Evolutionary conservation across 1,284 basidiomycete species (phyloP), one percentile per base, ranked within the genome.

Genomic region (Agaricales sp.): DNA sequence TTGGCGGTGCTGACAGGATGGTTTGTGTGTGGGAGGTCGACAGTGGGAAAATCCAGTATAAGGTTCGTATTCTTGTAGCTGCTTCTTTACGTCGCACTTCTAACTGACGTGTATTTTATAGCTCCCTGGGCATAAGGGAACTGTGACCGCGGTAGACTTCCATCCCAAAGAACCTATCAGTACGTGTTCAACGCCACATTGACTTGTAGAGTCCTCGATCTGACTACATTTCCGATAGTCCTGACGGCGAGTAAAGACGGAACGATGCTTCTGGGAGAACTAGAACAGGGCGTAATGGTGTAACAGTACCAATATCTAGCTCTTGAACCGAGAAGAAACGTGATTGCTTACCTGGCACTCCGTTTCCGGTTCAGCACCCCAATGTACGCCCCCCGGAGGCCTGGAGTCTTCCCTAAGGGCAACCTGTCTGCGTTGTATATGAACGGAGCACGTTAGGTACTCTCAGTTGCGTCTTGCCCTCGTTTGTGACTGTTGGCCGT

Each of bases 21-120:
- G 90, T 96, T 25, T 92, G 87, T 49, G 84, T 97, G 22, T 96
- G 92, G 92, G 92, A 95, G 19, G 89, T 92, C 1, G 89, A 94
- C 57, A 90, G 78, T 55, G 82, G 79, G 12, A 84, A 82, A 58
- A 80, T 93, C 6, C 61, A 86, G 57, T 95, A 94, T 71, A 94
- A 95, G 77, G 86, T 78, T 43, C 13, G 66, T 14, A 12, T 50
- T 35, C 20, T 46, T 11, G 3, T 37, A 38, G 45, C 19, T 4
- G 43, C 3, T 21, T n/a, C 38, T 26, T 39, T 26, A n/a, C 22
- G 19, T 44, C 24, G 13, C 23, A 21, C 25, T 43, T 47, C 52
- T 45, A 47, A 38, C 14, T 30, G 21, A 20, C 48, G 6, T 26
- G 19, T 51, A 45, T 50, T 52, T 46, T 49, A 14, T 43, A 90